Conservation (phyloP, 495 filamentous ascomycete species). For the Penicillium subrubescens region DNA sequence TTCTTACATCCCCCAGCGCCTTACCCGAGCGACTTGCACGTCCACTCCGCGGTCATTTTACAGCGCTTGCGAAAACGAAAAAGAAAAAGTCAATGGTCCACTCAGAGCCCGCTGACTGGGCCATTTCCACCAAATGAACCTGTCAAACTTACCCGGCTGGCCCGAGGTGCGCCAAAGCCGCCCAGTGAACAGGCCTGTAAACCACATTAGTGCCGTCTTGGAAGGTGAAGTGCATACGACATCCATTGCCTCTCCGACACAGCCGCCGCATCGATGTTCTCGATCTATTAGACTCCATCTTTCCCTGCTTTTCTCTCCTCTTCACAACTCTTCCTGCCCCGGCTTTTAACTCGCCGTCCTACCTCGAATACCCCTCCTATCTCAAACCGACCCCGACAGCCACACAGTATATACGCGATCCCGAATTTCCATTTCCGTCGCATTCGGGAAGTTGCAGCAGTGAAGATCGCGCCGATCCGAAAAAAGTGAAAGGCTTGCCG, state of each 20-base stretch:
- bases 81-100: slow-evolving; percentile 1
- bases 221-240: slow-evolving; percentile 10
- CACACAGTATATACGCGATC: background rate
- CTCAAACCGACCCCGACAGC: background rate
- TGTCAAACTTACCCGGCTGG: slow-evolving; percentile 7
- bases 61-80: background rate
- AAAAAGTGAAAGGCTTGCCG: slow-evolving; percentile 5
- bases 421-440: background rate
- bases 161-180: background rate
- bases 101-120: slow-evolving; percentile 9
- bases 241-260: slow-evolving; percentile 3
- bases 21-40: slow-evolving; percentile 2
- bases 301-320: background rate
- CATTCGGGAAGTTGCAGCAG: background rate
- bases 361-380: background rate
- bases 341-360: background rate
- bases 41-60: background rate
- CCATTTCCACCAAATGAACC: background rate
- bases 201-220: background rate
- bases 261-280: slow-evolving; percentile 8
- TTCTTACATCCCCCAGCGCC: background rate
- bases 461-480: background rate
- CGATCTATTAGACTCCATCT: background rate
- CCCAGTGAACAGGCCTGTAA: background rate
- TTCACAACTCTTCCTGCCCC: background rate